Base-by-base conservation (phyloP, 805 yeast species). In the Myxozyma melibiosi region DNA sequence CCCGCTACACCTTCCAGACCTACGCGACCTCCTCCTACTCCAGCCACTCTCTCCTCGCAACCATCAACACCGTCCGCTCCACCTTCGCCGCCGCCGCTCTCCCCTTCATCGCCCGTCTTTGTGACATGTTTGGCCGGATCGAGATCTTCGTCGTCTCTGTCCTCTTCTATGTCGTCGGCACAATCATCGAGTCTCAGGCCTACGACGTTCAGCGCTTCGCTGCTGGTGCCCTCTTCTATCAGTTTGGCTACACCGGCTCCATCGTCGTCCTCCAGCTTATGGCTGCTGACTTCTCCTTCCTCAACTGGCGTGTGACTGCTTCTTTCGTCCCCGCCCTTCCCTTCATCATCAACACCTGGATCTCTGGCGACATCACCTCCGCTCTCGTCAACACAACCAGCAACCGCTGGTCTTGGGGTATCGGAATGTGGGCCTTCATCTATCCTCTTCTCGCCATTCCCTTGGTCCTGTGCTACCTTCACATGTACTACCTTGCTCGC, bases 391-490 rank as follows among this genome's bases (percentile, higher is more conserved):
- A 50, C 31, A 37, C 45, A 2, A 55, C 43, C 6, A 48, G 61
- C 4, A 35, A 34, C 22, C 67, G 76, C 33, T 84, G 89, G 85
- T 76, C 83, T 11, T 86, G 91, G 91, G 85, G 85, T 66, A 81
- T 85, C 64, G 90, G 85, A 38, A 85, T 86, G 80, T 86, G 87
- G 87, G 90, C 90, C 1, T 83, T 84, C 65, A 84, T 86, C 62
- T 80, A 83, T 77, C 91, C 91, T 34, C 73, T 84, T 37, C 68
- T 83, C 4, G 74, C 84, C 63, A 51, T 86, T n/a, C 92, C 91
- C 20, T 70, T 86, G 50, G 63, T 84, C 6, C 61, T 64, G 4
- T 78, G 84, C 66, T 73, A 83, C 65, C 16, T 76, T 2, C 85
- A 84, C 69, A 83, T 85, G 86, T 70, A 78, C 62, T 72, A 71